Evolutionary conservation across 305 asterid species (phyloP).

Genomic region (Fraxinus floribunda): DNA sequence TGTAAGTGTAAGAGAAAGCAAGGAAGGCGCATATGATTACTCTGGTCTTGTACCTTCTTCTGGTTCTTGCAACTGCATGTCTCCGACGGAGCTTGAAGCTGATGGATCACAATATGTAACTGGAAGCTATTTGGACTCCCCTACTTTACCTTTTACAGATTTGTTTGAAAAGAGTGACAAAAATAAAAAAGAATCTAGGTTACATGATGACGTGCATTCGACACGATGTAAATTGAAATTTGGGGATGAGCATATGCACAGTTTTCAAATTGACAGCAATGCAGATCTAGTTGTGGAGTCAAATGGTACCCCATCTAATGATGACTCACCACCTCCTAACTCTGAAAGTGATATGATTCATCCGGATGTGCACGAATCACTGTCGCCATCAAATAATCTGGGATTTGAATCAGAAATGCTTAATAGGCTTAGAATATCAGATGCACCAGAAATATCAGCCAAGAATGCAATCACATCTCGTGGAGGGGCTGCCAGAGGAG

Average conservation of each 20-base stretch:
- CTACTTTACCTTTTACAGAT: conserved; percentile 77
- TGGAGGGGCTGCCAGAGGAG: conserved; percentile 56
- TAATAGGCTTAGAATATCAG: conserved; percentile 57
- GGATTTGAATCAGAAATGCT: conserved; percentile 46
- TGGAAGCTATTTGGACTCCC: conserved; percentile 71
- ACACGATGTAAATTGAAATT: conserved; percentile 56
- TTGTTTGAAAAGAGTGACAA: conserved; percentile 61
- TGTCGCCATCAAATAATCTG: conserved; percentile 41
- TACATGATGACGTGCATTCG: conserved; percentile 49
- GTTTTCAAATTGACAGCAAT: conserved; percentile 75
- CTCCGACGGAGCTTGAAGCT: conserved; percentile 46
- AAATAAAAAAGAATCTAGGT: conserved; percentile 45
- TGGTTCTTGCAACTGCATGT: conserved; percentile 47
- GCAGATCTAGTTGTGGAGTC: conserved; percentile 86
- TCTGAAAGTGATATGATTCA: conserved; percentile 46
- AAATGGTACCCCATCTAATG: conserved; percentile 46
- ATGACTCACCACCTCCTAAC: conserved; percentile 35
- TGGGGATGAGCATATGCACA: conserved; percentile 75
- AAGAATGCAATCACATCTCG: conserved; percentile 47
- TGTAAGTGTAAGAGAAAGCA: conserved; percentile 59
- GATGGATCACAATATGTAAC: conserved; percentile 40
- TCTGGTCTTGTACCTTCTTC: conserved; percentile 56
- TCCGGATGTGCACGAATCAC: conserved; percentile 37
- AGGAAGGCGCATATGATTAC: conserved; percentile 62
- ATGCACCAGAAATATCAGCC: conserved; percentile 54